Percentiles rank a stretch among this genome's conserved stretches.
Conservation (phyloP, 2,329 filamentous ascomycete species). For the Penicillium sp. region DNA sequence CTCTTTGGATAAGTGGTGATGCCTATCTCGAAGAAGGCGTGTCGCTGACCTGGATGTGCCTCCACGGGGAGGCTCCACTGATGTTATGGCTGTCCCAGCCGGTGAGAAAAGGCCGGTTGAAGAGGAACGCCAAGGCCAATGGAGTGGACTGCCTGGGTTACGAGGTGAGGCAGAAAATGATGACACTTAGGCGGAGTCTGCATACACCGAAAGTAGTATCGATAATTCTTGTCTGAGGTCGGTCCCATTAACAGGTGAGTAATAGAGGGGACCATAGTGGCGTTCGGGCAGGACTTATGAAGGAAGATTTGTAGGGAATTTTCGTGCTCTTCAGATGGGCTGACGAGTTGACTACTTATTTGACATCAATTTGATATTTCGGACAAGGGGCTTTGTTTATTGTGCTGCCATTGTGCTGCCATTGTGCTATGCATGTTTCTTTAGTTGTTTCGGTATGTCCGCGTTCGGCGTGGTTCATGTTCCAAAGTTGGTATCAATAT, state of each 20-base stretch:
- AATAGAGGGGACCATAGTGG: background rate
- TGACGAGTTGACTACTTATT: background rate
- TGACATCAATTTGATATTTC: background rate
- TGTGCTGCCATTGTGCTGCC: background rate
- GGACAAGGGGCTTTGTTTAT: background rate
- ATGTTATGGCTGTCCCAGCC: background rate
- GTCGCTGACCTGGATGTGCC: background rate
- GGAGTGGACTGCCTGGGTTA: background rate
- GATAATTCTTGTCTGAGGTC: background rate
- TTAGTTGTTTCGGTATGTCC: background rate
- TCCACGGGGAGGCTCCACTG: background rate
- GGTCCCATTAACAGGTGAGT: background rate
- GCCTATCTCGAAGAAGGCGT: background rate
- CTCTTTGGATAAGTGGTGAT: background rate
- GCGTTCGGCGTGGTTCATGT: background rate
- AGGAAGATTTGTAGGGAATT: background rate
- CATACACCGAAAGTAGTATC: background rate
- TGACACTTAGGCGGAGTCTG: background rate
- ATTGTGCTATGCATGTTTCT: background rate
- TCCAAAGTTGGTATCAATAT: background rate
- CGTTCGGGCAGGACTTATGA: background rate
- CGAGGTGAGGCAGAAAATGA: background rate
- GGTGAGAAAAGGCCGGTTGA: background rate
- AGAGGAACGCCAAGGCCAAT: background rate
- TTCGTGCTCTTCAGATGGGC: background rate